phyloP scores from a whole-genome alignment of 1,284 basidiomycete genomes.

The Salmacisia buchloeana region DNA sequence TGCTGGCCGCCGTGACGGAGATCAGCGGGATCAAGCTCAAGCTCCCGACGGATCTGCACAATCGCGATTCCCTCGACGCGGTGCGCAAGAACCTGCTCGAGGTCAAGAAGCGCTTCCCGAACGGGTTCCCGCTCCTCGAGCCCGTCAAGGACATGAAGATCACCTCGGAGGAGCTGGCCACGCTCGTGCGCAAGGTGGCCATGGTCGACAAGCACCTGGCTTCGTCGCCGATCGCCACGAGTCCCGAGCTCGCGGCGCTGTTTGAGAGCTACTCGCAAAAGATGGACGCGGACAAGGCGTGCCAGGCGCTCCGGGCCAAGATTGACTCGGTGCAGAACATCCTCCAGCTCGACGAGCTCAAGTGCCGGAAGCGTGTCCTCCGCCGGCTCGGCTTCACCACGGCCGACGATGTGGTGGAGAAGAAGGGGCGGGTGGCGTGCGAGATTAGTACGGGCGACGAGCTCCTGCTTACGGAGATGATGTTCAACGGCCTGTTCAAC shows the following conservation, averaged over 20 bases:
- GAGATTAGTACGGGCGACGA: constrained; percentile 98
- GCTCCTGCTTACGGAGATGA: constrained; percentile 87
- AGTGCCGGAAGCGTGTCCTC: constrained; percentile 87
- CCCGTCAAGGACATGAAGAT: constrained; percentile 95
- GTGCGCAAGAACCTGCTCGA: constrained; percentile 84
- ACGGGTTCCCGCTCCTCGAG: constrained; percentile 72
- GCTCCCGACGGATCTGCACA: constrained; percentile 82
- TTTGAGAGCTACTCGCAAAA: constrained; percentile 78
- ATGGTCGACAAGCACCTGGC: constrained; percentile 31
- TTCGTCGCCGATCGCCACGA: constrained; percentile 59
- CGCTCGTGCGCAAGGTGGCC: constrained; percentile 55
- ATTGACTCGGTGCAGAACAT: constrained; percentile 87
- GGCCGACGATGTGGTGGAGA: constrained; percentile 84
- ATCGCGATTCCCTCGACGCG: constrained; percentile 69
- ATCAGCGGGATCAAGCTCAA: constrained; percentile 82
- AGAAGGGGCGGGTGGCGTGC: constrained; percentile 96
- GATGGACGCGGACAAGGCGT: constrained; percentile 64
- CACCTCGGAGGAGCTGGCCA: constrained; percentile 84
- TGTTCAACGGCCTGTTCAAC: constrained; percentile 96
- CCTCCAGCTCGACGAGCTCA: constrained; percentile 93
- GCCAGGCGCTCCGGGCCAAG: constrained; percentile 72
- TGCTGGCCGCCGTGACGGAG: constrained; percentile 77
- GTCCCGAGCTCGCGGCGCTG: constrained; percentile 65
- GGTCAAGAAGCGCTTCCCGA: constrained; percentile 80
- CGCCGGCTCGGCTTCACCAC: constrained; percentile 86